Evolutionary conservation across 352 stramenopile genomes (phyloP).

Genomic region (Pythium phragmiticola): DNA sequence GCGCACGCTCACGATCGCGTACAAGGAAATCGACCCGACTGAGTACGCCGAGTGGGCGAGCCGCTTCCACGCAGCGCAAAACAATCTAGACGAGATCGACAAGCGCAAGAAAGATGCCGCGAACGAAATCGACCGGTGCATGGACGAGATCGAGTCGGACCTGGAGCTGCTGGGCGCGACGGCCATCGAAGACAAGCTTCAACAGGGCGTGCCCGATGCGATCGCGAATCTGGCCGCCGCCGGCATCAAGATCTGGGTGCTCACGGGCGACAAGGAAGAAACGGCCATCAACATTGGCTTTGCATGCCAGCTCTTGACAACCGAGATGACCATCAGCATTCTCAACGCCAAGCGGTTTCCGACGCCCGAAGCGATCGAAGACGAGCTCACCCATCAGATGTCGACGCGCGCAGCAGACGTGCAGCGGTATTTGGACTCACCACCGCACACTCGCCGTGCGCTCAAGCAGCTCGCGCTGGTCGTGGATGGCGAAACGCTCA

Average conservation of each 20-base stretch:
- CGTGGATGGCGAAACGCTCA: constrained; percentile 77
- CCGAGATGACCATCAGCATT: constrained; percentile 91
- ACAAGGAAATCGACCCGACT: constrained; percentile 48
- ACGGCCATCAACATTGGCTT: constrained; percentile 90
- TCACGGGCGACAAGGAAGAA: constrained; percentile 90
- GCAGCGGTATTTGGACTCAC: constrained; percentile 44
- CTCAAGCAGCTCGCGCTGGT: constrained; percentile 69
- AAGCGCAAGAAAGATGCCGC: constrained; percentile 53
- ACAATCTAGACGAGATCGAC: constrained; percentile 70
- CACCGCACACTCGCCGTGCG: constrained; percentile 36
- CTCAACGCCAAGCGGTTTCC: constrained; percentile 67
- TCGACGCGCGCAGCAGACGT: constrained; percentile 42
- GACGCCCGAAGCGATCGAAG: constrained; percentile 47
- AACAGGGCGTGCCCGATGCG: constrained; percentile 77
- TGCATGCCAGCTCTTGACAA: constrained; percentile 84
- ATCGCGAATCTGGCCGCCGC: constrained; percentile 75
- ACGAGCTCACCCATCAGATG: constrained; percentile 51
- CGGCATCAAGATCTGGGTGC: constrained; percentile 84
- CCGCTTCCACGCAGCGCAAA: constrained; percentile 58
- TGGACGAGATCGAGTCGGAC: constrained; percentile 77
- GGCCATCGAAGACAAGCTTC: constrained; percentile 85
- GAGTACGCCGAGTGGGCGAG: constrained; percentile 69
- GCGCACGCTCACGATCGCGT: constrained; percentile 84
- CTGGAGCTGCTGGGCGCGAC: constrained; percentile 78
- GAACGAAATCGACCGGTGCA: constrained; percentile 63